Conservation (phyloP, 2,329 filamentous ascomycete genomes). For the Fusarium proliferatum region DNA sequence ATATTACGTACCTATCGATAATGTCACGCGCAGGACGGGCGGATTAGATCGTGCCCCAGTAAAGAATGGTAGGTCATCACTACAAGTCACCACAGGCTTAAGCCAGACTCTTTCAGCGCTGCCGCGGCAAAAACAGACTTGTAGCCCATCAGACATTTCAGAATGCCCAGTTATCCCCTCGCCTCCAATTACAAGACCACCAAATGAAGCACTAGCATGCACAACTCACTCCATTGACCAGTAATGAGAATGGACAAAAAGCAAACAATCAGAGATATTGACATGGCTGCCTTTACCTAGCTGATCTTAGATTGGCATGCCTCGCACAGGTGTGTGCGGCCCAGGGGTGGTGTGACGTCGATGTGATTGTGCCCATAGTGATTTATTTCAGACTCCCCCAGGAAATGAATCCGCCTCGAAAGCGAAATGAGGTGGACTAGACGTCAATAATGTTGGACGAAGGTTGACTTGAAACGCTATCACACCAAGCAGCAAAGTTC, state of each 20-base stretch:
- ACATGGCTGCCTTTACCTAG: conserved; percentile 6
- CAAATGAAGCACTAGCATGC: background rate
- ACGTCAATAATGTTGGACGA: conserved; percentile 18
- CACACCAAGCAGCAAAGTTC: conserved; percentile 35
- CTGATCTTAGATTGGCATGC: conserved; percentile 18
- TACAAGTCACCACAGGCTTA: background rate
- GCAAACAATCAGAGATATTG: conserved; percentile 24
- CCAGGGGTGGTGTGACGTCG: conserved; percentile 39
- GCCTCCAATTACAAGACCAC: background rate
- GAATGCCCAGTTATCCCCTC: background rate
- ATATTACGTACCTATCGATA: conserved; percentile 37
- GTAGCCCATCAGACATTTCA: background rate
- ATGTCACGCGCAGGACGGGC: conserved; percentile 37
- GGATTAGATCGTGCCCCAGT: conserved; percentile 31
- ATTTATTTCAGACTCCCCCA: conserved; percentile 27
- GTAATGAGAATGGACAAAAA: background rate
- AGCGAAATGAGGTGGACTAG: conserved; percentile 43
- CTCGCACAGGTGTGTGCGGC: conserved; percentile 18
- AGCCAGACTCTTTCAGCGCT: conserved; percentile 34
- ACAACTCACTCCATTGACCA: background rate
- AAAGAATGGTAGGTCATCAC: conserved; percentile 2
- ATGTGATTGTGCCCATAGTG: conserved; percentile 18
- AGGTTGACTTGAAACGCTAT: conserved; percentile 36
- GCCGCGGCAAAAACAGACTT: conserved; percentile 31
- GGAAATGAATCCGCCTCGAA: conserved; percentile 43